Evolutionary conservation across 192 early-diverging fungal species (phyloP).

Genomic region (Dissophora ornata): DNA sequence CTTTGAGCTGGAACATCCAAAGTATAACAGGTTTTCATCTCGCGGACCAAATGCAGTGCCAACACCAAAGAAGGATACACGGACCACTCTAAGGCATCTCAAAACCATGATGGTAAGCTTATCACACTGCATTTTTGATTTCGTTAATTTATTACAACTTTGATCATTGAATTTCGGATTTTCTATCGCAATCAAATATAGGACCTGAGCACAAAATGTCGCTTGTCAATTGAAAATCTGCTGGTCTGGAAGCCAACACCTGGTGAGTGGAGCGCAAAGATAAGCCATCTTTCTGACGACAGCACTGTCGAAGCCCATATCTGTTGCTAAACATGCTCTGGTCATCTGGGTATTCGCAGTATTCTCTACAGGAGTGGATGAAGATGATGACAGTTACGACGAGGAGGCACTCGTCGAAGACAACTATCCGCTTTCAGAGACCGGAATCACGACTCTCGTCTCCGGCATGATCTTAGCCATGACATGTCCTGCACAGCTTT

Average conservation of each 20-base stretch:
- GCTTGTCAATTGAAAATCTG: conserved; percentile 36
- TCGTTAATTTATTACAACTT: too few relatives aligned
- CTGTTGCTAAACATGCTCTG: neutral
- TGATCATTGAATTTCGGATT: too few relatives aligned
- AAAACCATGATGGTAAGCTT: conserved; percentile 34
- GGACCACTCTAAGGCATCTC: conserved; percentile 15
- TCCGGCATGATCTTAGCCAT: conserved; percentile 45
- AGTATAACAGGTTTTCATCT: conserved; percentile 41
- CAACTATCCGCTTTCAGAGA: conserved; percentile 47
- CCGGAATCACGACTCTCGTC: conserved; percentile 40
- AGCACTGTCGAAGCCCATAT: neutral
- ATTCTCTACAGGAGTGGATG: conserved; percentile 39
- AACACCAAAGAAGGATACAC: conserved; percentile 9
- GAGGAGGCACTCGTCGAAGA: conserved; percentile 49
- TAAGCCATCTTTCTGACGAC: too few relatives aligned
- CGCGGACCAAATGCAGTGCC: conserved; percentile 24
- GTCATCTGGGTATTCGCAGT: conserved; percentile 22
- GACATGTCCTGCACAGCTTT: conserved; percentile 15
- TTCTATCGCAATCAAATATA: too few relatives aligned
- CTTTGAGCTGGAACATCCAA: conserved; percentile 38
- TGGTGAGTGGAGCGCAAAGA: too few relatives aligned
- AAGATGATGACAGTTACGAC: conserved; percentile 40
- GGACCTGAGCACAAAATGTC: conserved; percentile 31
- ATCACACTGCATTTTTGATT: neutral
- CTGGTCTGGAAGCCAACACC: conserved; percentile 43